A percentile compares a stretch with the other conserved stretches of the same genome.
These are phyloP conservation scores for Gossypium aridum DNA, from an alignment of 441 rosid genomes.

Conservation along the genomic window DNA sequence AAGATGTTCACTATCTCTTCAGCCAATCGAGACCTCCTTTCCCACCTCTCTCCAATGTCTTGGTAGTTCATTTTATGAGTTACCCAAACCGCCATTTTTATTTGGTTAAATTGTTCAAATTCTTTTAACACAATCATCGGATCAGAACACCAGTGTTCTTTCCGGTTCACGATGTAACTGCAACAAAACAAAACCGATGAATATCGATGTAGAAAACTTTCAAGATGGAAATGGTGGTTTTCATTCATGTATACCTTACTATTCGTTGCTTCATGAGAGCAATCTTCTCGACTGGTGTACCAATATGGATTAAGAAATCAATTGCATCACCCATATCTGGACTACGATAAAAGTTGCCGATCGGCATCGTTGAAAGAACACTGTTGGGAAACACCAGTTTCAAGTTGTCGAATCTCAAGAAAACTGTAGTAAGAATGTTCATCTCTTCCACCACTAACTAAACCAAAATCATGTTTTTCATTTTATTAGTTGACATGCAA, in stretches of 20 bases:
- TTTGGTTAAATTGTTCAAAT: slow-evolving; percentile 29
- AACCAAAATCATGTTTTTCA: not conserved
- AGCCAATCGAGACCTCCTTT: slow-evolving; percentile 46
- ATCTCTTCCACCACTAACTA: slow-evolving; percentile 88
- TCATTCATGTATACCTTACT: slow-evolving; percentile 23
- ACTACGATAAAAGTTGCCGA: slow-evolving; percentile 65
- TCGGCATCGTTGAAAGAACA: slow-evolving; percentile 54
- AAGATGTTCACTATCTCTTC: slow-evolving; percentile 66
- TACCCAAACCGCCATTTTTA: slow-evolving; percentile 53
- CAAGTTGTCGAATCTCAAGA: slow-evolving; percentile 64
- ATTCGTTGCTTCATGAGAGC: slow-evolving; percentile 49
- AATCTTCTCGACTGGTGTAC: slow-evolving; percentile 67
- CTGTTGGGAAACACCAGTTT: slow-evolving; percentile 55
- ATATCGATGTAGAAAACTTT: not conserved
- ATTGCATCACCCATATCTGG: slow-evolving; percentile 85
- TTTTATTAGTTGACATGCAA: not conserved
- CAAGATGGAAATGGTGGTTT: not conserved
- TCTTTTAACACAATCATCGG: slow-evolving; percentile 50
- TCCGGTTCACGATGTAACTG: slow-evolving; percentile 58
- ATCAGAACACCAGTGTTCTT: slow-evolving; percentile 64
- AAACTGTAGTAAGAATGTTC: slow-evolving; percentile 76
- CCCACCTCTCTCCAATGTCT: slow-evolving; percentile 53
- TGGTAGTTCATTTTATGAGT: slow-evolving; percentile 64
- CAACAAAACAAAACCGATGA: not conserved
- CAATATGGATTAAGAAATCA: slow-evolving; percentile 52